These are phyloP conservation scores for Pugionium cornutum DNA, from an alignment of 345 rosid species.

Conservation along the genomic window DNA sequence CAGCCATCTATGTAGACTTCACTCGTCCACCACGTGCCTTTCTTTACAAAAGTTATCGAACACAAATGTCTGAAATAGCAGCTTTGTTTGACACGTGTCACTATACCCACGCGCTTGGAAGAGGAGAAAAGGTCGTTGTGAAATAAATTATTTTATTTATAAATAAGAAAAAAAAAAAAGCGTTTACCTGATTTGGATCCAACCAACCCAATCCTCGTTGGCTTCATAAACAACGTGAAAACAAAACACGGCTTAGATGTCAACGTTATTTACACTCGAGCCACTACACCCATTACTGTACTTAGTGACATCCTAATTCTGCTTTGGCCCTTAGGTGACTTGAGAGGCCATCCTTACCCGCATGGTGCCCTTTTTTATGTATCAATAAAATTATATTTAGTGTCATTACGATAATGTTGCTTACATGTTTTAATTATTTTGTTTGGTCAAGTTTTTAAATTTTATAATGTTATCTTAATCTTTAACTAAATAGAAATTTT, in stretches of 20 bases:
- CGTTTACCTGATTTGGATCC: slow-evolving; percentile 38
- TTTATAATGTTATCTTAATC: slow-evolving; percentile 18
- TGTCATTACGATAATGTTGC: slow-evolving; percentile 25
- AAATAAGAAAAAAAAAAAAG: slow-evolving; percentile 14
- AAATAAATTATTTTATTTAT: neutral
- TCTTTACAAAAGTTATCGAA: slow-evolving; percentile 17
- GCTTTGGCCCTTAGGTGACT: slow-evolving; percentile 35
- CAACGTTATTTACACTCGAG: slow-evolving; percentile 24
- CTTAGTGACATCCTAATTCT: slow-evolving; percentile 21
- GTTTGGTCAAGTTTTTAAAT: slow-evolving; percentile 23
- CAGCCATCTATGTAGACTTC: slow-evolving; percentile 23
- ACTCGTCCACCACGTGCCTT: slow-evolving; percentile 14
- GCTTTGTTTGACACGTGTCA: slow-evolving; percentile 29
- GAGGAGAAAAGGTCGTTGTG: neutral
- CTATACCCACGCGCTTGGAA: slow-evolving; percentile 3
- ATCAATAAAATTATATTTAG: neutral
- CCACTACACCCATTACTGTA: slow-evolving; percentile 19
- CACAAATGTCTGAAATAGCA: slow-evolving; percentile 10
- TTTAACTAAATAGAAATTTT: neutral
- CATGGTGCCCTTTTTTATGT: slow-evolving; percentile 17
- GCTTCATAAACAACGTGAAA: slow-evolving; percentile 21
- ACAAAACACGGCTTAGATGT: slow-evolving; percentile 20
- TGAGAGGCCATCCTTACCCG: slow-evolving; percentile 27
- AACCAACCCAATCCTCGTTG: slow-evolving; percentile 33
- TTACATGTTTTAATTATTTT: slow-evolving; percentile 17